phyloP scores from a whole-genome alignment of 805 yeast genomes.

The Candida xiaguanensis region DNA sequence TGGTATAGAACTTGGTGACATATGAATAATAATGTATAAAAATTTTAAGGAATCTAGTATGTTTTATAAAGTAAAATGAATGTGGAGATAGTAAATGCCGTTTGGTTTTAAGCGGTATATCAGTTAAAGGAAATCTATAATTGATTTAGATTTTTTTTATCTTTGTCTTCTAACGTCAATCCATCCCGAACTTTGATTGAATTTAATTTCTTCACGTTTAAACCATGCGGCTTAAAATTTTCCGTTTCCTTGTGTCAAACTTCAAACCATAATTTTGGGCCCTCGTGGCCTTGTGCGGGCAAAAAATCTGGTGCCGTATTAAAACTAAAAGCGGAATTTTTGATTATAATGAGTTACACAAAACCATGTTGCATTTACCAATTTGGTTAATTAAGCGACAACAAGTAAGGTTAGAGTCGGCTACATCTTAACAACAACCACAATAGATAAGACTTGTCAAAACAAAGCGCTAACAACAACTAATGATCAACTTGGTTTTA shows the following conservation, averaged over 20 bases:
- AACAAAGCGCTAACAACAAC: too few species aligned
- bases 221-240: too few species aligned
- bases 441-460: too few species aligned
- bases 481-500: too few species aligned
- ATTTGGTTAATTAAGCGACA: conserved; percentile 7
- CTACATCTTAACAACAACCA: too few species aligned
- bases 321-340: too few species aligned
- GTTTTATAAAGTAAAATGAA: not conserved
- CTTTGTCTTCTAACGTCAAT: conserved; percentile 9
- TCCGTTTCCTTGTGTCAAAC: too few species aligned
- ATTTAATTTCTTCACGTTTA: too few species aligned
- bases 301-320: too few species aligned
- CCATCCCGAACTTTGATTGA: conserved; percentile 10
- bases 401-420: too few species aligned
- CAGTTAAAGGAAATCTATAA: not conserved
- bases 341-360: not conserved
- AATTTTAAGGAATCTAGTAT: not conserved
- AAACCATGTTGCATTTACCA: not conserved
- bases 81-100: not conserved
- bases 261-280: too few species aligned
- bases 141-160: not conserved
- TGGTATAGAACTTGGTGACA: conserved; percentile 5
- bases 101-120: not conserved
- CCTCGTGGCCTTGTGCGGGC: too few species aligned
- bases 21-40: not conserved